Percentiles rank a stretch among this genome's conserved stretches.
phyloP scores from a whole-genome alignment of 495 filamentous ascomycete genomes.

The Penicillium silybi region DNA sequence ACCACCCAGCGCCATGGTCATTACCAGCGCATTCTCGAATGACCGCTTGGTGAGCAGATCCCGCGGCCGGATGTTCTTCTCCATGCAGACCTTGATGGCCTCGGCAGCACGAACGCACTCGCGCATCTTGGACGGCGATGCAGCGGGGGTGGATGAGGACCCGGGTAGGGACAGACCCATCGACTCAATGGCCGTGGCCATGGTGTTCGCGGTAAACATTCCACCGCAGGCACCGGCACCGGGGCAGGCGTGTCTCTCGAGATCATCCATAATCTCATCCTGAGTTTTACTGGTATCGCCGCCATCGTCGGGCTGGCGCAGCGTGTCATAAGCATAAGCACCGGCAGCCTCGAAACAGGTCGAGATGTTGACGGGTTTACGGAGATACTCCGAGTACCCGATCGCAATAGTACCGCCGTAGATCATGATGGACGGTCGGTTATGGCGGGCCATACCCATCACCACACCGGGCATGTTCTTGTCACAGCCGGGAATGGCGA shows the following conservation, averaged over 20 bases:
- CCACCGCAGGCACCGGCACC: conserved; percentile 93
- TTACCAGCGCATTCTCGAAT: conserved; percentile 89
- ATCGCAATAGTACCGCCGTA: conserved; percentile 91
- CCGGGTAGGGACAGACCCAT: conserved; percentile 91
- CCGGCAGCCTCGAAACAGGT: conserved; percentile 89
- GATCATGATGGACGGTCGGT: conserved; percentile 78
- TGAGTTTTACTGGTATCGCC: conserved; percentile 58
- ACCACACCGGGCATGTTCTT: conserved; percentile 96
- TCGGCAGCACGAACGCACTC: conserved; percentile 87
- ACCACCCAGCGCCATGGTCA: conserved; percentile 90
- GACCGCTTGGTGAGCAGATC: conserved; percentile 79
- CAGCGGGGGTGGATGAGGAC: conserved; percentile 83
- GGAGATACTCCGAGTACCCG: conserved; percentile 74
- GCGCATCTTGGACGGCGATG: conserved; percentile 83
- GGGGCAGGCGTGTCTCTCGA: conserved; percentile 83
- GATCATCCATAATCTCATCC: conserved; percentile 79
- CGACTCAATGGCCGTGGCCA: conserved; percentile 93
- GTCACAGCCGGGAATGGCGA: conserved; percentile 93
- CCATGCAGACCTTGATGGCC: conserved; percentile 80
- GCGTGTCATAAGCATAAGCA: conserved; percentile 73
- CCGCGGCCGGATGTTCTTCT: conserved; percentile 78
- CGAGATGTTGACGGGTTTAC: conserved; percentile 81
- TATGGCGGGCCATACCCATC: conserved; percentile 86
- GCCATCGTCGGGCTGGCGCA: conserved; percentile 54
- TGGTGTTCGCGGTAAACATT: conserved; percentile 97